Base-by-base conservation (phyloP, 2,329 filamentous ascomycete species). In the Colletotrichum sp. region DNA sequence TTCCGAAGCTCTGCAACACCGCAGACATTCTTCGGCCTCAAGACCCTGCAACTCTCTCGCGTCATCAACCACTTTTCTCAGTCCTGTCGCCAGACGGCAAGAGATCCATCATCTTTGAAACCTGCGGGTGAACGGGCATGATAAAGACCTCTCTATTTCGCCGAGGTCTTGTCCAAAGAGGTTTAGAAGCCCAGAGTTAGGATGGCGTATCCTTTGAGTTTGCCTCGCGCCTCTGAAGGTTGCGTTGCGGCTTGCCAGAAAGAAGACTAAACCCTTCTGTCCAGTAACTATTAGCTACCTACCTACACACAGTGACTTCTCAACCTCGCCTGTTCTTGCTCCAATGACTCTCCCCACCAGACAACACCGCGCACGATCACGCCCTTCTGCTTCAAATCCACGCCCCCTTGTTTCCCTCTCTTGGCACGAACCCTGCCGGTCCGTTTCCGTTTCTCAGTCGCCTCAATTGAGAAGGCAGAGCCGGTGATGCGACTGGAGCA, bases 391-490 rank as follows among this genome's bases (percentile, higher is more conserved):
- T 52, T 52, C 44, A 52, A 22, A 26, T 24, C 16, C 64, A 22
- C 66, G n/a, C 48, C 59, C 59, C 32, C 32, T 26, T 22, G 8
- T 22, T 30, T 52, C 22, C 6, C 26, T n/a, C 32, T 62, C 36
- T 57, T 32, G 68, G 36, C 68, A 63, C 68, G 13, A 57, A 44
- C 28, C 30, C 28, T 30, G 65, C 55, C 63, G 12, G 44, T 36
- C 55, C 44, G 55, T 52, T 52, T 59, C 64, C 39, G 55, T 73
- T 59, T 34, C 24, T 52, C 36, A 64, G 39, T 16, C 39, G 55
- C n/a, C 73, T 68, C 48, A 34, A 73, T 65, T 52, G 34, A 73
- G 64, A 26, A 68, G 44, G 44, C 70, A 68, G 73, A 73, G 57
- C 70, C 57, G 73, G 63, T 22, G 18, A 52, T 24, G 55, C 24